Percentiles rank a stretch among this genome's conserved stretches.
phyloP scores from a whole-genome alignment of 1,139 yeast genomes.

The Candida tunisiensis region DNA sequence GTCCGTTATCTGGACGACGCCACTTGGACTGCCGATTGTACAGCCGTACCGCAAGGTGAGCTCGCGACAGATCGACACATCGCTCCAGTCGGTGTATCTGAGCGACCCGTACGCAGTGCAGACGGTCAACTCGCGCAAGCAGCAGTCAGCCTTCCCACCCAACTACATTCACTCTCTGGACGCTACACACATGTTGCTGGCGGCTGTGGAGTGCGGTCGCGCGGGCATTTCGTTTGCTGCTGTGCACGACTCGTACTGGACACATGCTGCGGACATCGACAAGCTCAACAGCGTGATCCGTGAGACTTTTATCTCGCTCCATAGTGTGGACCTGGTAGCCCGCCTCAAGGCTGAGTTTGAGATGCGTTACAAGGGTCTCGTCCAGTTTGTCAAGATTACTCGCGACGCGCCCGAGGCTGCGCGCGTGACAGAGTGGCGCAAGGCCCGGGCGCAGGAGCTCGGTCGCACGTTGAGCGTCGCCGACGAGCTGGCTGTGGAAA shows the following conservation, averaged over 20 bases:
- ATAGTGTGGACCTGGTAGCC: slow-evolving; percentile 52
- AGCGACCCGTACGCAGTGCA: slow-evolving; percentile 71
- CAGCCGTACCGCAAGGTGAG: slow-evolving; percentile 78
- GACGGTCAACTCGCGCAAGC: slow-evolving; percentile 79
- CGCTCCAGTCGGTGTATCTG: slow-evolving; percentile 68
- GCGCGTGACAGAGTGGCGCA: slow-evolving; percentile 29
- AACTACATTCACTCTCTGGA: slow-evolving; percentile 90
- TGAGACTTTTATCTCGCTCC: slow-evolving; percentile 64
- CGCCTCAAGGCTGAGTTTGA: slow-evolving; percentile 66
- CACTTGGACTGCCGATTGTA: slow-evolving; percentile 73
- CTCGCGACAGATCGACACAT: slow-evolving; percentile 51
- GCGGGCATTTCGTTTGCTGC: slow-evolving; percentile 69
- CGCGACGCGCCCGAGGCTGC: slow-evolving; percentile 35
- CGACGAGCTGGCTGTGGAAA: slow-evolving; percentile 64
- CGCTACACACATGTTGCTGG: slow-evolving; percentile 91
- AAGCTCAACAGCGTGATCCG: slow-evolving; percentile 58
- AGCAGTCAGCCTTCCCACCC: slow-evolving; percentile 89
- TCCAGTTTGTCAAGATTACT: slow-evolving; percentile 41
- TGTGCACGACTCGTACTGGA: slow-evolving; percentile 98
- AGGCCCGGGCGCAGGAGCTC: too few species aligned
- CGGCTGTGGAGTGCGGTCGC: slow-evolving; percentile 67
- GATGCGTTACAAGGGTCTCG: slow-evolving; percentile 54
- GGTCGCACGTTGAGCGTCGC: slow-evolving; percentile 41
- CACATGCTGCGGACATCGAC: slow-evolving; percentile 79
- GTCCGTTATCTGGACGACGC: slow-evolving; percentile 95